Evolutionary conservation across 2,329 filamentous ascomycete genomes (phyloP).

Genomic region (Lachnellula occidentalis): DNA sequence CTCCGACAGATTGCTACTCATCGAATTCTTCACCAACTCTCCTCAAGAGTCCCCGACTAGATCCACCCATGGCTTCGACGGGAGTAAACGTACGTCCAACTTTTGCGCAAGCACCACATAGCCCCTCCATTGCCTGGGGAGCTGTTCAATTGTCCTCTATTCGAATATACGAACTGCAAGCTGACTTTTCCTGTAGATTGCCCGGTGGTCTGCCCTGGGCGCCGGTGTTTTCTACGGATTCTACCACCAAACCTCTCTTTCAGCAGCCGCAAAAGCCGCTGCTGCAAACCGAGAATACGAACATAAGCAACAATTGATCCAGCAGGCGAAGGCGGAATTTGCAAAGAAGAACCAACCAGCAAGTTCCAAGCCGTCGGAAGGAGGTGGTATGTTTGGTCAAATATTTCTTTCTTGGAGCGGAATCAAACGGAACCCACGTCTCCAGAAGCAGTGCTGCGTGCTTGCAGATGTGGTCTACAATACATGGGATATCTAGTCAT

Average conservation of each 20-base stretch:
- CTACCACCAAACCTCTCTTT: slow-evolving; percentile 83
- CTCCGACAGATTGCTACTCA: slow-evolving; percentile 11
- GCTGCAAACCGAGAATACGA: slow-evolving; percentile 78
- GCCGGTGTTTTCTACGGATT: slow-evolving; percentile 93
- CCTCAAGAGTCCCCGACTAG: slow-evolving; percentile 6
- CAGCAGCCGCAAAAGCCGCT: slow-evolving; percentile 61
- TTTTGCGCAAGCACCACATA: slow-evolving; percentile 10
- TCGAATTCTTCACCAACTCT: slow-evolving; percentile 8
- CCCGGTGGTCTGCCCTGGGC: slow-evolving; percentile 92
- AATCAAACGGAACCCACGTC: not conserved
- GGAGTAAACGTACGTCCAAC: slow-evolving; percentile 46
- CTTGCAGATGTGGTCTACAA: not conserved
- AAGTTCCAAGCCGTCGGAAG: slow-evolving; percentile 33
- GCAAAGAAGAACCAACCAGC: slow-evolving; percentile 64
- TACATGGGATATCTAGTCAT: not conserved
- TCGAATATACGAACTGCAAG: not conserved
- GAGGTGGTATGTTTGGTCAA: slow-evolving; percentile 32
- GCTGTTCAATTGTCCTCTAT: not conserved
- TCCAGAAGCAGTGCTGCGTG: not conserved
- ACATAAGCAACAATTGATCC: slow-evolving; percentile 86
- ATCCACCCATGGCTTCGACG: slow-evolving; percentile 36
- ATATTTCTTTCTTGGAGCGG: not conserved
- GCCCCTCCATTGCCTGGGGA: not conserved
- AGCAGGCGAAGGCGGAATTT: slow-evolving; percentile 88
- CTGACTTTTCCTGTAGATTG: slow-evolving; percentile 57